A percentile compares a stretch with the other conserved stretches of the same genome.
These are phyloP conservation scores for Tricholoma sp. DNA, from an alignment of 768 basidiomycete genomes.

Conservation along the genomic window DNA sequence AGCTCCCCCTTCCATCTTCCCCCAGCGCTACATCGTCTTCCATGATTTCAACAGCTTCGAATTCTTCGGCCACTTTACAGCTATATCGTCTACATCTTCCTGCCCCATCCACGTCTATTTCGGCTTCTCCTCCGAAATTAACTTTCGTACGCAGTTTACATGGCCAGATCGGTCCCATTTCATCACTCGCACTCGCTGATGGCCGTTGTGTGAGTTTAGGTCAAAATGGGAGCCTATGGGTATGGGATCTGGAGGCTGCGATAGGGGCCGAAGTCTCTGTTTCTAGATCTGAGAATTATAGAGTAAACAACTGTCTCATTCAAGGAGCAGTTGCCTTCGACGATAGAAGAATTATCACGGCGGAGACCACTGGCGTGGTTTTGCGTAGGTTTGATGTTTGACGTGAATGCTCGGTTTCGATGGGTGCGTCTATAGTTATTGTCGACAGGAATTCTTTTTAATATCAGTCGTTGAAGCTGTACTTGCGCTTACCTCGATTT, in stretches of 20 bases:
- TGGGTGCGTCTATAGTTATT: background rate
- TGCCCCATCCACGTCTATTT: slow-evolving; percentile 36
- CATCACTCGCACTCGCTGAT: slow-evolving; percentile 68
- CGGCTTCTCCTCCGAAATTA: slow-evolving; percentile 55
- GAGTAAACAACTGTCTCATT: background rate
- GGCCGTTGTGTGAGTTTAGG: slow-evolving; percentile 78
- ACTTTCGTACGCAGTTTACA: slow-evolving; percentile 67
- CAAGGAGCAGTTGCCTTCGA: slow-evolving; percentile 60
- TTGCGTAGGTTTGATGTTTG: slow-evolving; percentile 57
- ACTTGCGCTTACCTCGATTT: background rate
- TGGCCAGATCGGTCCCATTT: slow-evolving; percentile 64
- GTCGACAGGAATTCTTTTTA: background rate
- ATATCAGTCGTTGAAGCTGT: background rate
- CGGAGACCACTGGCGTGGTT: slow-evolving; percentile 35
- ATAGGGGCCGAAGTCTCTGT: slow-evolving; percentile 40
- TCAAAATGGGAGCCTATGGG: slow-evolving; percentile 70
- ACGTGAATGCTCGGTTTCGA: slow-evolving; percentile 6
- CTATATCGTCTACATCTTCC: slow-evolving; percentile 71
- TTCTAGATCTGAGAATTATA: slow-evolving; percentile 13
- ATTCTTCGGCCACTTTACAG: slow-evolving; percentile 55
- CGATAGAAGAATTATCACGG: slow-evolving; percentile 65
- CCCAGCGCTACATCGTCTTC: slow-evolving; percentile 13
- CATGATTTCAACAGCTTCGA: background rate
- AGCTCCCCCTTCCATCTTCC: slow-evolving; percentile 13
- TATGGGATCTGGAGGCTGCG: slow-evolving; percentile 76